These are phyloP conservation scores for Mucor saturninus DNA, from an alignment of 371 early-diverging fungal species.

Conservation along the genomic window DNA sequence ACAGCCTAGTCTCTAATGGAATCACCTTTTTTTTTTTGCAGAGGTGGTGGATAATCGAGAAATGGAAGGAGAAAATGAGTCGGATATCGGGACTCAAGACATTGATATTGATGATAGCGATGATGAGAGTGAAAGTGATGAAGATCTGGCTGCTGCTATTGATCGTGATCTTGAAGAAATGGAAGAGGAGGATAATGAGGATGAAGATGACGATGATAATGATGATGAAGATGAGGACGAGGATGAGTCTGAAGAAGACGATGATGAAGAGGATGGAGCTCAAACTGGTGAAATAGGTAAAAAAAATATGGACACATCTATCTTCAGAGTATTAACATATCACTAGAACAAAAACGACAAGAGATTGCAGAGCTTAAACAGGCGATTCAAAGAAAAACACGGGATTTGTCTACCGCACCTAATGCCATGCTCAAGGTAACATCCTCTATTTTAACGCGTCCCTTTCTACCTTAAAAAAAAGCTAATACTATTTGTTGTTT, in stretches of 20 bases:
- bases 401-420: constrained; percentile 48
- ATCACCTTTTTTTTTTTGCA: not conserved
- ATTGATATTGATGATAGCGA: constrained; percentile 53
- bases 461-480: not conserved
- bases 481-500: not conserved
- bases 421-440: constrained; percentile 56
- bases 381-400: constrained; percentile 49
- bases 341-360: constrained; percentile 55
- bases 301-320: not conserved
- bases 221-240: constrained; percentile 46
- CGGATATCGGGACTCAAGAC: constrained; percentile 53
- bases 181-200: constrained; percentile 53
- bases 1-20: not conserved
- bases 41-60: constrained; percentile 55
- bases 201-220: constrained; percentile 49
- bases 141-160: constrained; percentile 52
- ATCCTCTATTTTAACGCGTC: not conserved
- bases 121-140: constrained; percentile 56
- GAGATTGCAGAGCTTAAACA: constrained; percentile 55
- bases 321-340: no score
- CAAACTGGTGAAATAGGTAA: constrained; percentile 50
- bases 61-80: constrained; percentile 47
- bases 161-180: constrained; percentile 51
- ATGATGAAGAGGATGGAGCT: constrained; percentile 49
- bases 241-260: constrained; percentile 34